A percentile compares a stretch with the other conserved stretches of the same genome.
These are phyloP conservation scores for Scleroderma bovista DNA, from an alignment of 768 basidiomycete species.

Conservation along the genomic window DNA sequence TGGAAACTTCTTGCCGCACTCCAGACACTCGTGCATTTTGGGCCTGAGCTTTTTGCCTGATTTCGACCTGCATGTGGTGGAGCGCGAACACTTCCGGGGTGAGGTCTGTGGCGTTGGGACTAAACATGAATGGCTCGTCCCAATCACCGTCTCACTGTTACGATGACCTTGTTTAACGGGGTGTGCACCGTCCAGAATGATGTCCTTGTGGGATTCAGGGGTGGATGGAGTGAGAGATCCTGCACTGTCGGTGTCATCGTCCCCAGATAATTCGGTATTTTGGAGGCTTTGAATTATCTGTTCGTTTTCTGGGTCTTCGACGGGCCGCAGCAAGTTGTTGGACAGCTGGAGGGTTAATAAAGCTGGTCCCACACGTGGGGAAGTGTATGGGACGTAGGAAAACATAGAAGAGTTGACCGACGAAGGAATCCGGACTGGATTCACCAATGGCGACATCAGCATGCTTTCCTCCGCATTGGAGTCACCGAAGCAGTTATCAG, in stretches of 20 bases:
- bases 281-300: constrained; percentile 13
- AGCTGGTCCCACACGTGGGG: constrained; percentile 17
- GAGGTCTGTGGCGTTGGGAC: background rate
- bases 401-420: constrained; percentile 5
- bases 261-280: constrained; percentile 13
- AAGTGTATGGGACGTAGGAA: constrained; percentile 3
- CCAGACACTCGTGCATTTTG: constrained; percentile 45
- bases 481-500: constrained; percentile 24
- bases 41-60: constrained; percentile 28
- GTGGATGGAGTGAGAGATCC: background rate
- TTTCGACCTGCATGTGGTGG: background rate
- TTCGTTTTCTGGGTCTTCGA: constrained; percentile 24
- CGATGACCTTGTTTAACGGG: background rate
- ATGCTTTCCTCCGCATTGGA: constrained; percentile 22
- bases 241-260: constrained; percentile 9
- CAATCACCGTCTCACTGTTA: background rate
- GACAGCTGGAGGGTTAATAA: constrained; percentile 30
- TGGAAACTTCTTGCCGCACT: constrained; percentile 43
- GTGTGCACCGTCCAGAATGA: background rate
- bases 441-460: constrained; percentile 28
- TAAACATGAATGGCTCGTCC: background rate
- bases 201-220: background rate
- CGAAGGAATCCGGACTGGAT: constrained; percentile 24
- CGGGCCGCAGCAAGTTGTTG: constrained; percentile 15
- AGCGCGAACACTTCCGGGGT: background rate